Conservation (phyloP, 495 filamentous ascomycete genomes). For the Podospora conica region DNA sequence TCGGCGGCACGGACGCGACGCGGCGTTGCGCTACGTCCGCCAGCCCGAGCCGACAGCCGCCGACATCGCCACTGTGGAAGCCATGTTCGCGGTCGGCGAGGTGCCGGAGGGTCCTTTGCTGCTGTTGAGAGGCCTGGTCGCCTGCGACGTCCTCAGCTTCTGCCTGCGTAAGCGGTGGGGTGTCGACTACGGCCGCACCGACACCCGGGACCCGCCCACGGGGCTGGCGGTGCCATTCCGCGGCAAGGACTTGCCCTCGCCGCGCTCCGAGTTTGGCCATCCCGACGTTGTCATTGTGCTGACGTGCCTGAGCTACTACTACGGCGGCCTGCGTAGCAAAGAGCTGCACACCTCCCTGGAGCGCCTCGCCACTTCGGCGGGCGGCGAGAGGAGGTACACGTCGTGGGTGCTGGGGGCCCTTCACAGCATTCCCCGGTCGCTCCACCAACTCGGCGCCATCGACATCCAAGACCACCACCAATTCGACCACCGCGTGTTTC, state of each 20-base stretch:
- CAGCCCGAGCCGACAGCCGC: background rate
- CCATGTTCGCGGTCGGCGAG: background rate
- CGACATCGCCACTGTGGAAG: background rate
- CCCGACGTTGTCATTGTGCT: conserved; percentile 59
- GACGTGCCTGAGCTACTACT: conserved; percentile 61
- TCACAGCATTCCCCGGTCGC: conserved; percentile 15
- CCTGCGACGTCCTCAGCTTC: background rate
- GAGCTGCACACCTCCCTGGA: conserved; percentile 45
- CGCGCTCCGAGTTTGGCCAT: conserved; percentile 61
- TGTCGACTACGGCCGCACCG: conserved; percentile 57
- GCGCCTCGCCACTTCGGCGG: conserved; percentile 46
- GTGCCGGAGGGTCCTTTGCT: background rate
- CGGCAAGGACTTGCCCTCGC: conserved; percentile 57
- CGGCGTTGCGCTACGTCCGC: background rate
- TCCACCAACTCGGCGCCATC: conserved; percentile 46
- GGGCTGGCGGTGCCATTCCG: conserved; percentile 60
- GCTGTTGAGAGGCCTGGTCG: background rate
- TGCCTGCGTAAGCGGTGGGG: conserved; percentile 47
- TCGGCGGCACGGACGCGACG: background rate
- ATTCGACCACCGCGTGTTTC: conserved; percentile 26
- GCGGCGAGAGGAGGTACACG: conserved; percentile 46
- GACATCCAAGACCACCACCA: conserved; percentile 39
- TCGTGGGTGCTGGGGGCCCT: conserved; percentile 38
- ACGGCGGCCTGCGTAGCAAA: conserved; percentile 48
- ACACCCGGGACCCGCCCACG: conserved; percentile 28